These are phyloP conservation scores for Beverwykella pulmonaria DNA, from an alignment of 495 filamentous ascomycete genomes.

Conservation along the genomic window DNA sequence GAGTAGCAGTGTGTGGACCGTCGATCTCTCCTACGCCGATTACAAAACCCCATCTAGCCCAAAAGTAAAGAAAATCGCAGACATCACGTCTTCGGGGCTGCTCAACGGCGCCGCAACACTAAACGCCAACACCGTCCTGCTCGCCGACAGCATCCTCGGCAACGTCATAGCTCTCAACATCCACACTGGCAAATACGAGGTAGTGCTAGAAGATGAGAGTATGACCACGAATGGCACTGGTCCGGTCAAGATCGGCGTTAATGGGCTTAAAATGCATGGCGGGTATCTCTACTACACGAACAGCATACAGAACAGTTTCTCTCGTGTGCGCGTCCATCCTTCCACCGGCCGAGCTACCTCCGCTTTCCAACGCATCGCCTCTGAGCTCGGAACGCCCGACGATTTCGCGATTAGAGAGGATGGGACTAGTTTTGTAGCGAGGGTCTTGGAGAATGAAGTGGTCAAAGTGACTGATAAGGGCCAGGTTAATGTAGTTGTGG, in stretches of 20 bases:
- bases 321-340: constrained; percentile 3
- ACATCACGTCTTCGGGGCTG: neutral
- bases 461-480: neutral
- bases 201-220: constrained; percentile 6
- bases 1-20: constrained; percentile 10
- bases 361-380: neutral
- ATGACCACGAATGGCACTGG: neutral
- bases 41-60: neutral
- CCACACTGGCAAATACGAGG: neutral
- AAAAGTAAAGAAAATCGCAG: constrained; percentile 5
- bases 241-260: constrained; percentile 1
- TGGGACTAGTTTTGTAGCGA: constrained; percentile 2
- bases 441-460: neutral
- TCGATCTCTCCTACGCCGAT: neutral
- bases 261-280: constrained; percentile 7
- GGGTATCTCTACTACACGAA: constrained; percentile 22
- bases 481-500: neutral
- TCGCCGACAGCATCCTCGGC: constrained; percentile 11
- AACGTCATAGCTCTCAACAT: constrained; percentile 1
- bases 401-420: constrained; percentile 12
- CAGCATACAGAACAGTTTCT: neutral
- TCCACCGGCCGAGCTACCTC: neutral
- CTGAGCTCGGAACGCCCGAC: neutral
- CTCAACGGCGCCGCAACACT: constrained; percentile 19
- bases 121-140: constrained; percentile 4